Evolutionary conservation across 2,329 filamentous ascomycete species (phyloP), one percentile per base, ranked within the genome.

Genomic region (Botryotinia convoluta): DNA sequence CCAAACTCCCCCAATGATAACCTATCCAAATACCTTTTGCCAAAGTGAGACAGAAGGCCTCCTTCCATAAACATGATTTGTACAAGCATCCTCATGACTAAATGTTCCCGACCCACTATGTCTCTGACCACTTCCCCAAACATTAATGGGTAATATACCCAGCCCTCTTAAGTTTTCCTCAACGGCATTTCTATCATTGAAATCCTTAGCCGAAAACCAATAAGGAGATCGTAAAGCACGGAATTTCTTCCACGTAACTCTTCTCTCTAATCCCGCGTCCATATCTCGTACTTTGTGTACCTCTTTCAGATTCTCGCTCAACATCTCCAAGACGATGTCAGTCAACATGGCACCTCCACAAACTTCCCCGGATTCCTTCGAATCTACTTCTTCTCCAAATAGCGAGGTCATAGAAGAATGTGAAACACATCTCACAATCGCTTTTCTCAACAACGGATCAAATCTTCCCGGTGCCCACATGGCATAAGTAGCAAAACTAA

Each of bases 211-310:
- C 20, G 76, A 76, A 37, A 78, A 72, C 77, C 77, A 78, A 39
- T 74, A 48, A 4, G 73, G 37, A 5, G 70, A 35, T 72, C 73
- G 74, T 32, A 78, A 26, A 16, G n/a, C 32, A 35, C 72, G 64
- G n/a, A 78, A 77, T 61, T 74, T 75, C 61, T 76, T 78, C 77
- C 77, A 78, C 4, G 76, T 76, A 22, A 78, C 77, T 51, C 76
- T 77, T 22, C 73, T 71, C 59, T 75, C 75, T 3, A 78, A 48
- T 65, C 77, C 77, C 42, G 77, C 77, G 70, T 78, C 75, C 69
- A 72, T 63, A 64, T 78, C 77, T 48, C 77, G 67, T 35, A 78
- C 54, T 14, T 39, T 18, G 73, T 78, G 76, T 18, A 71, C 72
- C 26, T 72, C 67, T 10, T 51, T 71, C 29, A 78, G 59, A n/a